These are phyloP conservation scores for Parafenestella ontariensis DNA, from an alignment of 2,329 filamentous ascomycete genomes.

Conservation along the genomic window DNA sequence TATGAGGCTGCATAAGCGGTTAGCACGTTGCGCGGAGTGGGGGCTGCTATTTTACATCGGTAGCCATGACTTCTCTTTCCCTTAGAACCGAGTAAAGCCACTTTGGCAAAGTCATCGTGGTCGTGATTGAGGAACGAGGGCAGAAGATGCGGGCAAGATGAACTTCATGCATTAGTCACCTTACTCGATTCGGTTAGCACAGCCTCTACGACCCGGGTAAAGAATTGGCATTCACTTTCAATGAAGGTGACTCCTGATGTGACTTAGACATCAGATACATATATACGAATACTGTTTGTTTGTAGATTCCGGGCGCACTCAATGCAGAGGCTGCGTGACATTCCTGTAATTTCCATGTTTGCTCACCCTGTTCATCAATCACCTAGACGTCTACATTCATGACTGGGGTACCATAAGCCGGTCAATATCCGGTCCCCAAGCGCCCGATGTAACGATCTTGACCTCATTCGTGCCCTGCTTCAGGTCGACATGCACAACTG, in stretches of 20 bases:
- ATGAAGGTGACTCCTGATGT: not conserved
- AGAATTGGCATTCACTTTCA: not conserved
- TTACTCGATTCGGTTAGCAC: constrained; percentile 1
- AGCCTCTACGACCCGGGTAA: not conserved
- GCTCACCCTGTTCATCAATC: constrained; percentile 7
- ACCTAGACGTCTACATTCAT: constrained; percentile 14
- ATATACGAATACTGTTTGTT: too few relatives aligned
- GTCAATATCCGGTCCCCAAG: constrained; percentile 62
- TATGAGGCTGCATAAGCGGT: not conserved
- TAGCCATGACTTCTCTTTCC: not conserved
- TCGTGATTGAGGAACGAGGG: not conserved
- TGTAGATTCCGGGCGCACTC: too few relatives aligned
- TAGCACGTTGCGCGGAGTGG: not conserved
- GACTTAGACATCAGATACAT: too few relatives aligned
- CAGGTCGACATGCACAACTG: constrained; percentile 58
- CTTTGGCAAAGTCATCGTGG: not conserved
- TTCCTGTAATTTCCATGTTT: not conserved
- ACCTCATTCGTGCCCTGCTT: constrained; percentile 60
- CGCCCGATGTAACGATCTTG: constrained; percentile 54
- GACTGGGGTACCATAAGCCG: constrained; percentile 60
- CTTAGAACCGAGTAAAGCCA: not conserved
- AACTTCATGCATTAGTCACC: not conserved
- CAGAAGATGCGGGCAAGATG: not conserved
- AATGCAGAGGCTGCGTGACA: not conserved
- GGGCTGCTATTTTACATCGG: not conserved